Evolutionary conservation across 441 rosid species (phyloP).

Genomic region (Melianthus villosus): DNA sequence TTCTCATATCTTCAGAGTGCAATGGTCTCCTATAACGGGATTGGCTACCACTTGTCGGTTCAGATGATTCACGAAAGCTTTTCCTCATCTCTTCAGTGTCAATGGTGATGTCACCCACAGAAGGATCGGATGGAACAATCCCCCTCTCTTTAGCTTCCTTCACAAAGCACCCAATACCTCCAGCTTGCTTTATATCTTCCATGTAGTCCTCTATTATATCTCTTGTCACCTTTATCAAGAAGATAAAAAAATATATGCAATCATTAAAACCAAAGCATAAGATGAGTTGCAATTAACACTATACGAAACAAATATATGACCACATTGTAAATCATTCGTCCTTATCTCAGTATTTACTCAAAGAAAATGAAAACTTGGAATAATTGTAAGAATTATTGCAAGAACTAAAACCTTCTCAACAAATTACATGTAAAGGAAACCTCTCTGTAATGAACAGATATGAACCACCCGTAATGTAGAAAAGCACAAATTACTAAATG

Average conservation of each 20-base stretch:
- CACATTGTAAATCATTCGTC: no score
- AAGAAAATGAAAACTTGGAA: no score
- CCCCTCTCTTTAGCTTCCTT: conserved; percentile 27
- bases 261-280: no score
- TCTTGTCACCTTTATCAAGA: conserved; percentile 41
- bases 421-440: no score
- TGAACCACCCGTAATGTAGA: no score
- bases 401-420: no score
- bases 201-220: conserved; percentile 76
- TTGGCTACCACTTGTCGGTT: conserved; percentile 10
- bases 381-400: no score
- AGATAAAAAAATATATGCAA: not conserved
- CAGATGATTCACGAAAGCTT: conserved; percentile 9
- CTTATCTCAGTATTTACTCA: no score
- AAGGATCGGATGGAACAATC: conserved; percentile 14
- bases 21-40: conserved; percentile 16
- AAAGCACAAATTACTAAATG: no score
- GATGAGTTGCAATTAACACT: no score
- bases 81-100: conserved; percentile 10
- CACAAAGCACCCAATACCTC: conserved; percentile 78
- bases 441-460: no score
- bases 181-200: conserved; percentile 67
- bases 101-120: conserved; percentile 8
- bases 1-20: conserved; percentile 15
- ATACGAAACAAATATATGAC: no score